Evolutionary conservation across 129 eudicot genomes (phyloP).

Genomic region (sunflower (Helianthus annuus)): DNA sequence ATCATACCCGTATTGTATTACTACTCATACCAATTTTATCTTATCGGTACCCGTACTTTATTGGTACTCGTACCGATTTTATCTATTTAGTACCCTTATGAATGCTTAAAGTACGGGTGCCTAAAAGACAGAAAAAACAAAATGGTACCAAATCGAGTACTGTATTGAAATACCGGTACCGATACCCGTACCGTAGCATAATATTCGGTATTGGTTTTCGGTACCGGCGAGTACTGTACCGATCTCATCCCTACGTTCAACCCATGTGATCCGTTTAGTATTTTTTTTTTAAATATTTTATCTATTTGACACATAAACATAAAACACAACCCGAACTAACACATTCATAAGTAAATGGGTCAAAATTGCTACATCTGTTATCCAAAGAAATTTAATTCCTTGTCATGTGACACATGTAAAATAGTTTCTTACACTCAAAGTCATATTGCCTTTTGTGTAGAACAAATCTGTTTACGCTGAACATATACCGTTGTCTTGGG

Average conservation of each 20-base stretch:
- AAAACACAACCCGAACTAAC: not conserved
- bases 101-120: no score
- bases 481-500: constrained; percentile 66
- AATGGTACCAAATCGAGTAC: no score
- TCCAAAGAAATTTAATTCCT: not conserved
- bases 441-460: constrained; percentile 35
- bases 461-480: constrained; percentile 69
- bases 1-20: no score
- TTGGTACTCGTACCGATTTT: no score
- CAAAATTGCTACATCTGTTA: not conserved
- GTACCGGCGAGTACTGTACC: no score
- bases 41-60: no score
- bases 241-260: not conserved
- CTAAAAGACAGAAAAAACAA: no score
- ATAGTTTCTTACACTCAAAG: not conserved
- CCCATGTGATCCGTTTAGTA: not conserved
- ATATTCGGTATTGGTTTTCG: no score
- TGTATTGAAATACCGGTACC: no score
- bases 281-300: not conserved
- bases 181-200: no score
- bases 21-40: no score
- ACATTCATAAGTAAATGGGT: not conserved
- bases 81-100: no score
- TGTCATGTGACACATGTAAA: constrained; percentile 7
- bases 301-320: not conserved